Evolutionary conservation across 164 flowering plant species (phyloP).

Genomic region (Dillenia suffruticosa): DNA sequence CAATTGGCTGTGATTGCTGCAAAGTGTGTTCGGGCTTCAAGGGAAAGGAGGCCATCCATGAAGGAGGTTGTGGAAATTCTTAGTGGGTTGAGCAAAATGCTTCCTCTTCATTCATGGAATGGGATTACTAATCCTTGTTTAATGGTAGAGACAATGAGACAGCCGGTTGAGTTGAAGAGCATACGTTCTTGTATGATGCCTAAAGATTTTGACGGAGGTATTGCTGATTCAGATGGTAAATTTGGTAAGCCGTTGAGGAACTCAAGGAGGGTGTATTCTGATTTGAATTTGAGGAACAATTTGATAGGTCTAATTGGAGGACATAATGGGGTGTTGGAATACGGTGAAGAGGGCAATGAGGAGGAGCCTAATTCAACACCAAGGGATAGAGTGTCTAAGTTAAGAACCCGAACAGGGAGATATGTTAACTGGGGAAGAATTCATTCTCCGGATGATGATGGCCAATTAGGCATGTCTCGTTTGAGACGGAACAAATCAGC

Average conservation of each 20-base stretch:
- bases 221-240: constrained; percentile 22
- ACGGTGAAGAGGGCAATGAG: constrained; percentile 22
- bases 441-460: constrained; percentile 9
- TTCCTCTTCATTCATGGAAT: constrained; percentile 63
- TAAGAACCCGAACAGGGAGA: constrained; percentile 40
- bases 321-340: constrained; percentile 29
- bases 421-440: constrained; percentile 17
- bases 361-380: constrained; percentile 13
- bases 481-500: constrained; percentile 25
- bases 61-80: constrained; percentile 62
- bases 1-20: constrained; percentile 71
- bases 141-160: constrained; percentile 70
- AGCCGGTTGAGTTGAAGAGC: constrained; percentile 40
- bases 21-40: constrained; percentile 78
- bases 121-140: constrained; percentile 63
- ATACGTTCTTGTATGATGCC: constrained; percentile 14
- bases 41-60: constrained; percentile 87
- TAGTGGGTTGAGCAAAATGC: constrained; percentile 45
- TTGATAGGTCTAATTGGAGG: constrained; percentile 76
- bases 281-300: constrained; percentile 61
- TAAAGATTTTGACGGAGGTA: constrained; percentile 16
- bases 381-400: constrained; percentile 19
- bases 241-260: constrained; percentile 21
- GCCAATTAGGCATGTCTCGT: constrained; percentile 9
- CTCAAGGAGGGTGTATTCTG: constrained; percentile 63